Base-by-base conservation (phyloP, 176 grass and related monocot genomes). In the Avena atlantica region DNA sequence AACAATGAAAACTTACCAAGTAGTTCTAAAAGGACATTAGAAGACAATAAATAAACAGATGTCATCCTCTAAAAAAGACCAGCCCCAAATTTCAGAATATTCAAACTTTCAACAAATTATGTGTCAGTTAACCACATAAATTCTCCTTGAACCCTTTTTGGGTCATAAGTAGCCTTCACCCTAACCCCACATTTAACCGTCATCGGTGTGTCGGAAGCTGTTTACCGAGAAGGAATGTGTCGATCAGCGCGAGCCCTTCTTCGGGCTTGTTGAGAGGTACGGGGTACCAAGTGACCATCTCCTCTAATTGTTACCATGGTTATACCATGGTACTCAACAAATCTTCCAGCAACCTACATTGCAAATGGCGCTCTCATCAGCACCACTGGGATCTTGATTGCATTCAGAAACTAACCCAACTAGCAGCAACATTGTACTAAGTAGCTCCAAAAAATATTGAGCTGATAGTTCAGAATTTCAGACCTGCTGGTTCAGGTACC, bases 221-320 rank as follows among this genome's bases (percentile, higher is more conserved):
- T 91, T 92, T 91, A 34, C 74, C 85, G 12, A 86, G 75, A 60
- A 98, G 88, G 86, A 89, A 95, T 55, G 92, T 76, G 34, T 88
- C 85, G 12, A 98, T 89, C 74, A 98, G 88, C 10, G 88, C 23
- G 37, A 95, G 87, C 2, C 92, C 93, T 76, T 96, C 96, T n/a
- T 57, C 66, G 40, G 96, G 93, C 82, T 98, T 98, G 83, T 95
- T 92, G 50, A 98, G 90, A 47, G 96, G 96, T 36, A 95, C 93
- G 90, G 59, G 96, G 96, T 36, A 94, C 93, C 87, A 98, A 65
- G 77, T 98, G 93, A 10, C 96, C 93, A 85, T 92, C 96, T 75
- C 96, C 96, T 92, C 93, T 95, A 10, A 95, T 84, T 72, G 93
- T 98, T 84, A 76, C 93, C 91, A 98, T 93, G 31, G 91, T 91